phyloP scores from a whole-genome alignment of 306 rosid species.

The Castanospermum australe region DNA sequence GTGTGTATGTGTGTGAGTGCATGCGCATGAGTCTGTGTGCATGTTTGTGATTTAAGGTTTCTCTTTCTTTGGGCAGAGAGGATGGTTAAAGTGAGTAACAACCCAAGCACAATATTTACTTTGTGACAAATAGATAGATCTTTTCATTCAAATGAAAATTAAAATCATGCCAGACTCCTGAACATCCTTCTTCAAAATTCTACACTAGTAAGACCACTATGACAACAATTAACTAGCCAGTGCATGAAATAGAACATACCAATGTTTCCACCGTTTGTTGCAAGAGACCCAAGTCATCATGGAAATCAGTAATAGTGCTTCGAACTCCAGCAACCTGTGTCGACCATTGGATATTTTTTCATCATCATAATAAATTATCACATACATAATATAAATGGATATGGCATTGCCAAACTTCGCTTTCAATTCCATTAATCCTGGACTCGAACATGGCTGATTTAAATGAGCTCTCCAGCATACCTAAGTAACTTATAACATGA shows the following conservation, averaged over 20 bases:
- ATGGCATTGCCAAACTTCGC: neutral
- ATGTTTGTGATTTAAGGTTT: neutral
- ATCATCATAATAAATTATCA: slow-evolving; percentile 6
- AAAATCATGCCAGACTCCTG: slow-evolving; percentile 6
- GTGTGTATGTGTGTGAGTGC: neutral
- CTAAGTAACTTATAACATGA: neutral
- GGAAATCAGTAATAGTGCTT: slow-evolving; percentile 51
- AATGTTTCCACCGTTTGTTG: slow-evolving; percentile 57
- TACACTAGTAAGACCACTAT: neutral
- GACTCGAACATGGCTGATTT: slow-evolving; percentile 11
- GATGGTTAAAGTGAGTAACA: neutral
- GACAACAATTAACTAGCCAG: slow-evolving; percentile 6
- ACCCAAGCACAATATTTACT: neutral
- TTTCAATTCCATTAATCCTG: slow-evolving; percentile 16
- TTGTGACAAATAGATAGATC: neutral
- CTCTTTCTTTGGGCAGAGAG: neutral
- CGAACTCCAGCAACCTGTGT: slow-evolving; percentile 80
- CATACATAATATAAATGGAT: neutral
- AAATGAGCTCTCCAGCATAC: neutral
- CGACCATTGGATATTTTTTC: neutral
- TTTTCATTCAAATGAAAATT: neutral
- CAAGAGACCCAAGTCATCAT: slow-evolving; percentile 56
- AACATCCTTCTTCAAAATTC: slow-evolving; percentile 9
- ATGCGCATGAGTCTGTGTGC: no score
- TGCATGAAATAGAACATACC: slow-evolving; percentile 61